These are phyloP conservation scores for Trifolium dubium DNA, from an alignment of 306 rosid genomes.

Conservation along the genomic window DNA sequence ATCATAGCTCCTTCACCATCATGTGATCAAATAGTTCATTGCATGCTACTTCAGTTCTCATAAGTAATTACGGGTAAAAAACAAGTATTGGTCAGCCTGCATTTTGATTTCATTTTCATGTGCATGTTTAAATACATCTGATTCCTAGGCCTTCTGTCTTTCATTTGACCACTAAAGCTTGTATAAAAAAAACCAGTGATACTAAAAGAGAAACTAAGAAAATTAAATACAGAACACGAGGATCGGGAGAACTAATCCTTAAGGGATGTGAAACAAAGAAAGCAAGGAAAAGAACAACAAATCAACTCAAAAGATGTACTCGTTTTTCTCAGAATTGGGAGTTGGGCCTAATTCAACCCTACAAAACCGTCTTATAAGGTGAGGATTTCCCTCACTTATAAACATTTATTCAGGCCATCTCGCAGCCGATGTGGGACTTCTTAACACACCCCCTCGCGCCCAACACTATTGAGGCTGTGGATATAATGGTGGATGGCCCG, in stretches of 20 bases:
- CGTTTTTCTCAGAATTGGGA: too few species aligned
- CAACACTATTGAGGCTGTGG: too few species aligned
- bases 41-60: constrained; percentile 28
- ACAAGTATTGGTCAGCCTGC: constrained; percentile 28
- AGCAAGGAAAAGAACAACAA: neutral
- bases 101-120: constrained; percentile 21
- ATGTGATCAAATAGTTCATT: constrained; percentile 16
- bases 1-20: constrained; percentile 36
- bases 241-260: constrained; percentile 20
- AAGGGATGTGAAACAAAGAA: constrained; percentile 8
- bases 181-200: constrained; percentile 26
- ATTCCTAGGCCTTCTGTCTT: constrained; percentile 23
- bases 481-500: too few species aligned
- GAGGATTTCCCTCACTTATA: too few species aligned
- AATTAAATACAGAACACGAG: constrained; percentile 23
- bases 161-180: constrained; percentile 31
- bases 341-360: too few species aligned
- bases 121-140: constrained; percentile 30
- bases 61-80: constrained; percentile 14
- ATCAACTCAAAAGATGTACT: constrained; percentile 28
- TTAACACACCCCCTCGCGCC: too few species aligned
- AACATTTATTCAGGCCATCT: too few species aligned
- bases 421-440: too few species aligned
- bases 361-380: too few species aligned
- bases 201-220: constrained; percentile 16